Conservation (phyloP, 1,284 basidiomycete species). For the Marasmius tenuissimus region DNA sequence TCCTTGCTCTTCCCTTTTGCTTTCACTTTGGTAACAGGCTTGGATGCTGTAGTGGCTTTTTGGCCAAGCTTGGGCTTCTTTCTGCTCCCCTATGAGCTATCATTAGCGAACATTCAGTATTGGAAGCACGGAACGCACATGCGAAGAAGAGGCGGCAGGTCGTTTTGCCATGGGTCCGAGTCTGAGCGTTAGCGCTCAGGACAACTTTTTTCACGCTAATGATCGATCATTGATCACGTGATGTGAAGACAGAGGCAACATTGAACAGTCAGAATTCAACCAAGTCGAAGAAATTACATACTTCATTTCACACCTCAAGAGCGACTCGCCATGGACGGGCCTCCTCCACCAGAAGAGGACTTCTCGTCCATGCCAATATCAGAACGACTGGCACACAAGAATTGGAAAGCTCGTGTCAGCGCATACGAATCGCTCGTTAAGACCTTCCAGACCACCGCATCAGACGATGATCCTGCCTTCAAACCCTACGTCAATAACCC, state of each 20-base stretch:
- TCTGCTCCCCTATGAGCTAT: not conserved
- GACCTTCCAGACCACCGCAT: constrained; percentile 84
- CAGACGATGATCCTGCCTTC: constrained; percentile 94
- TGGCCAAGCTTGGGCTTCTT: not conserved
- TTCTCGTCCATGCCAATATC: constrained; percentile 81
- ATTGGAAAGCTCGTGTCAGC: constrained; percentile 97
- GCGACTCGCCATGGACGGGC: constrained; percentile 72
- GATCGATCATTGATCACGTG: not conserved
- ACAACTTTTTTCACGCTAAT: not conserved
- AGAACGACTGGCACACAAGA: constrained; percentile 90
- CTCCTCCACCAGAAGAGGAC: constrained; percentile 91
- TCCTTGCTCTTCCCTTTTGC: constrained; percentile 53
- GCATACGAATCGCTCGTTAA: constrained; percentile 90
- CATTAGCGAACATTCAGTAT: not conserved
- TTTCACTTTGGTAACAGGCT: constrained; percentile 21
- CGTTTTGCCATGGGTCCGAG: not conserved
- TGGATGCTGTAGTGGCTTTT: constrained; percentile 8
- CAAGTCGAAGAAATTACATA: not conserved
- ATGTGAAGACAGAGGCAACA: not conserved
- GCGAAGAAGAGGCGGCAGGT: not conserved
- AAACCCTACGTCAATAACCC: constrained; percentile 80
- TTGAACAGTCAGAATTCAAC: not conserved
- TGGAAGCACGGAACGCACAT: not conserved
- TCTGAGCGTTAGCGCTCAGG: not conserved
- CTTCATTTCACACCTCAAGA: not conserved